These are phyloP conservation scores for Athelia sp. DNA, from an alignment of 1,284 basidiomycete genomes.

Conservation along the genomic window DNA sequence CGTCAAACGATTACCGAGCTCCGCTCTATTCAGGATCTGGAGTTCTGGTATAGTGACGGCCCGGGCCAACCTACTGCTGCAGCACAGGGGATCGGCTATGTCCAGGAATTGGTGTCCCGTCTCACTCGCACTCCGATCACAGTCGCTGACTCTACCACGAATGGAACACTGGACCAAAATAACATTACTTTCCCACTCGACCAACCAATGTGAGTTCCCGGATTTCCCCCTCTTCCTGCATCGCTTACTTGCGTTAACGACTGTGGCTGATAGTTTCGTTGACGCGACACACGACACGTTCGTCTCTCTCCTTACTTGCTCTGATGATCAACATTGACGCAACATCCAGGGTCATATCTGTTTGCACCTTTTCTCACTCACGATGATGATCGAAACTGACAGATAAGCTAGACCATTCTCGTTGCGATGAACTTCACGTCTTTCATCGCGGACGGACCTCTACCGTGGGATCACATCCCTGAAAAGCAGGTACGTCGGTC, in stretches of 20 bases:
- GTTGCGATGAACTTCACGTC: constrained; percentile 60
- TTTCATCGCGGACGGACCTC: constrained; percentile 47
- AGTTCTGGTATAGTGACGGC: constrained; percentile 53
- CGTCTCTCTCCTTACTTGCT: too few species aligned
- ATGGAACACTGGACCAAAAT: constrained; percentile 49
- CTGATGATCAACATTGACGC: too few species aligned
- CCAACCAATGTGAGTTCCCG: constrained; percentile 57
- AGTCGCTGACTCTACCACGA: constrained; percentile 48
- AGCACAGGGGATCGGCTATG: constrained; percentile 61
- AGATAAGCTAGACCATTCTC: constrained; percentile 45
- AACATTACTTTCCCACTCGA: constrained; percentile 54
- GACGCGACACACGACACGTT: constrained; percentile 50
- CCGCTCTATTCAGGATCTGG: constrained; percentile 22
- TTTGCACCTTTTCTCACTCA: too few species aligned
- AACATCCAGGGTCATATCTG: too few species aligned
- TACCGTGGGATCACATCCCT: constrained; percentile 56
- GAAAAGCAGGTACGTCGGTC: constrained; percentile 34
- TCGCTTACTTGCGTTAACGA: too few species aligned
- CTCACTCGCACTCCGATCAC: constrained; percentile 45
- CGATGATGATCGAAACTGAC: too few species aligned
- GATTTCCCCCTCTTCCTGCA: too few species aligned
- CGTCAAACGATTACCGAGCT: neutral
- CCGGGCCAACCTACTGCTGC: constrained; percentile 48
- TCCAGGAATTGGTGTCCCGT: constrained; percentile 50
- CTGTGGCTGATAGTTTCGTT: too few species aligned